phyloP scores from a whole-genome alignment of 2,329 filamentous ascomycete species.

The Xylariaceae sp. region DNA sequence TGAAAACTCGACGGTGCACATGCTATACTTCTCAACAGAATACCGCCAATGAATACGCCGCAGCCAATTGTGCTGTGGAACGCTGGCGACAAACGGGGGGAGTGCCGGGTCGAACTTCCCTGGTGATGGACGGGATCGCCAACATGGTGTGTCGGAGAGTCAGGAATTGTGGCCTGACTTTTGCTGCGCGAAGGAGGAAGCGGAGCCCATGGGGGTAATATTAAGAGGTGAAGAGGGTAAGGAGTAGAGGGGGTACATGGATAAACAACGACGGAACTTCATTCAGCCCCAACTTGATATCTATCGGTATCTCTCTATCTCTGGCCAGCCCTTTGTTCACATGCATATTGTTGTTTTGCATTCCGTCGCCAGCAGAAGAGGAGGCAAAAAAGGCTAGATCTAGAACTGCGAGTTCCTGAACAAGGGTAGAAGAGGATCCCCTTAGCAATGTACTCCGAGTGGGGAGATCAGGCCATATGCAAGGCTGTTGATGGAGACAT shows the following conservation, averaged over 20 bases:
- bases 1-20: constrained; percentile 21
- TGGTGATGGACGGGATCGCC: constrained; percentile 8
- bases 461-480: constrained; percentile 40
- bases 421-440: no score
- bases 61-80: constrained; percentile 7
- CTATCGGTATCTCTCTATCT: no score
- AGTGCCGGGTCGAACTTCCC: constrained; percentile 7
- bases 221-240: background rate
- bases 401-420: constrained; percentile 10
- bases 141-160: constrained; percentile 21
- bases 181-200: constrained; percentile 20
- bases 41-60: background rate
- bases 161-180: constrained; percentile 32
- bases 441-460: constrained; percentile 32
- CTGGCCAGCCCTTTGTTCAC: no score
- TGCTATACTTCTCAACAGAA: constrained; percentile 21
- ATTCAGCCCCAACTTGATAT: no score
- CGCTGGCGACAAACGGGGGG: constrained; percentile 6
- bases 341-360: no score
- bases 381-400: background rate
- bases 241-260: constrained; percentile 2
- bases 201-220: constrained; percentile 14
- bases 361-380: no score
- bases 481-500: constrained; percentile 37
- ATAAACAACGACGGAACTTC: background rate